A percentile compares a stretch with the other conserved stretches of the same genome.
phyloP scores from a whole-genome alignment of 768 basidiomycete genomes.

The Kwoniella botswanensis region DNA sequence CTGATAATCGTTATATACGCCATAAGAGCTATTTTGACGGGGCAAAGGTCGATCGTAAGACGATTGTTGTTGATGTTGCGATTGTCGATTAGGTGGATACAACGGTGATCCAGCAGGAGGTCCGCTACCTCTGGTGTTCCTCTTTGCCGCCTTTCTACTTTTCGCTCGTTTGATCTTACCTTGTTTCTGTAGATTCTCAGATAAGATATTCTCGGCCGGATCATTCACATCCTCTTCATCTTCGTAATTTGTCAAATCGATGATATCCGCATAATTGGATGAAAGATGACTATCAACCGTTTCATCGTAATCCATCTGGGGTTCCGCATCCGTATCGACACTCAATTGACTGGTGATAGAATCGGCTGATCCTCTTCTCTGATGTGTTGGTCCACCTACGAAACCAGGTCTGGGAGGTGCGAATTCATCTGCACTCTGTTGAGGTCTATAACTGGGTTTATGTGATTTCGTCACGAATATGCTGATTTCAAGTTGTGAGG shows the following conservation, averaged over 20 bases:
- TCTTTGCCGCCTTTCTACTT: constrained; percentile 55
- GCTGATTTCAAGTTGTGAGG: constrained; percentile 66
- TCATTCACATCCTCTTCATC: constrained; percentile 69
- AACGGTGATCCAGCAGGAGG: constrained; percentile 6
- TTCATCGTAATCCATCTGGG: constrained; percentile 33
- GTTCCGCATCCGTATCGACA: constrained; percentile 16
- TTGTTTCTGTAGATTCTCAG: constrained; percentile 65
- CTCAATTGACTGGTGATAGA: constrained; percentile 40
- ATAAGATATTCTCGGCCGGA: constrained; percentile 67
- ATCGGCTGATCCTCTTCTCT: constrained; percentile 43
- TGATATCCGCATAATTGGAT: constrained; percentile 53
- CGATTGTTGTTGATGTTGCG: constrained; percentile 5
- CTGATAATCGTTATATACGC: constrained; percentile 6
- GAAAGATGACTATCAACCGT: constrained; percentile 26
- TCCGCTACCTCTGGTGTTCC: not conserved
- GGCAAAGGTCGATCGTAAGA: constrained; percentile 7
- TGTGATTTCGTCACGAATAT: constrained; percentile 70
- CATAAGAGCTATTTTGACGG: not conserved
- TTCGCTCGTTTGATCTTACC: constrained; percentile 67
- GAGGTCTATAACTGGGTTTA: not conserved
- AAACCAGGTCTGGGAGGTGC: constrained; percentile 54
- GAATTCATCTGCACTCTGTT: constrained; percentile 24
- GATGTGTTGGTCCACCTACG: constrained; percentile 22
- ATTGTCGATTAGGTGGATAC: constrained; percentile 10
- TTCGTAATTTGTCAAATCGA: constrained; percentile 78